A percentile compares a stretch with the other conserved stretches of the same genome.
Evolutionary conservation across 331 rosid species (phyloP).

Genomic region (Acacia concinna): DNA sequence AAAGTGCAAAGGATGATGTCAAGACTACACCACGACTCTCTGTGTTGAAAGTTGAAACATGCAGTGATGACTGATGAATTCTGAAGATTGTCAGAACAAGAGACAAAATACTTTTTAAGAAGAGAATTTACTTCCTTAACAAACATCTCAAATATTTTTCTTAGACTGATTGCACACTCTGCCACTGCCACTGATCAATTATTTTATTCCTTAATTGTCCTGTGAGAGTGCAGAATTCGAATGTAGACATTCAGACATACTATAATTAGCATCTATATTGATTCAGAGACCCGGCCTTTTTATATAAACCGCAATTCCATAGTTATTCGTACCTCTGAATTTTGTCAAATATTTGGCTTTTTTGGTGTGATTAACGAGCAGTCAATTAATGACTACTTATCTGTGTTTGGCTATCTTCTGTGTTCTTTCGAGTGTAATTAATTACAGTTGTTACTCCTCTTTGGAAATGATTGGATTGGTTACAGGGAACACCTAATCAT

Average conservation of each 20-base stretch:
- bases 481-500: constrained; percentile 33
- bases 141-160: neutral
- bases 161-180: neutral
- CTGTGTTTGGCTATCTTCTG: constrained; percentile 5
- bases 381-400: neutral
- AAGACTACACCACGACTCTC: constrained; percentile 20
- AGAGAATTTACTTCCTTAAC: neutral
- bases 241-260: neutral
- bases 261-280: neutral
- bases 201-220: neutral
- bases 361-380: neutral
- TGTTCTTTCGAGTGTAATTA: constrained; percentile 6
- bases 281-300: neutral
- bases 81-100: constrained; percentile 9
- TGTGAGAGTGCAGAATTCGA: neutral
- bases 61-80: neutral
- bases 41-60: constrained; percentile 26
- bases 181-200: neutral
- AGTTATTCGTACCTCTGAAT: neutral
- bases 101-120: neutral
- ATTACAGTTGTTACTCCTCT: neutral
- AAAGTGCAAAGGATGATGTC: constrained; percentile 39
- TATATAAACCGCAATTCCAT: neutral
- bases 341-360: neutral
- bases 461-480: constrained; percentile 37